phyloP scores from a whole-genome alignment of 768 basidiomycete genomes.

The Trichaptum fuscoviolaceum region DNA sequence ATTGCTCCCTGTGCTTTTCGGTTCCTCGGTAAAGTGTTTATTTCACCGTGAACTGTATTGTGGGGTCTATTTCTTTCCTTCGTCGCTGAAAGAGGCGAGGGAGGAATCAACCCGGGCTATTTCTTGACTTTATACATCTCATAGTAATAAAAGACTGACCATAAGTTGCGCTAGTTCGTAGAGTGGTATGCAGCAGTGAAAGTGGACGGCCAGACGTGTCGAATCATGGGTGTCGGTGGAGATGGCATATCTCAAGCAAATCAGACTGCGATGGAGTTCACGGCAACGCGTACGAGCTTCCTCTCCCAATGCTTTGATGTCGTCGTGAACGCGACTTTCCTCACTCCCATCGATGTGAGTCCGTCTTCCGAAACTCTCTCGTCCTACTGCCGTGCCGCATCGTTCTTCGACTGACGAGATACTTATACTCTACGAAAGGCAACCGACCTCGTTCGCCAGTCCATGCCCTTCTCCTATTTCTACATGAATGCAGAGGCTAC shows the following conservation, averaged over 20 bases:
- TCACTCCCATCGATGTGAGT: slow-evolving; percentile 13
- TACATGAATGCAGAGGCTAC: slow-evolving; percentile 17
- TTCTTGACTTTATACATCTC: no score
- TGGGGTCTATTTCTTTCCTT: no score
- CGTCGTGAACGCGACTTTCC: slow-evolving; percentile 13
- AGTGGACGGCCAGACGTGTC: slow-evolving; percentile 16
- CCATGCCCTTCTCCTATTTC: slow-evolving; percentile 29
- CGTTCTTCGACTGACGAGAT: no score
- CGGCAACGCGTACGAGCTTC: slow-evolving; percentile 15
- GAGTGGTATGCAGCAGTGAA: slow-evolving; percentile 16
- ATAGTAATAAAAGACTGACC: not conserved
- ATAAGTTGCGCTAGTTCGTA: slow-evolving; percentile 6
- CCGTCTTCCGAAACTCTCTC: not conserved
- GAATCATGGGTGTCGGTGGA: slow-evolving; percentile 13
- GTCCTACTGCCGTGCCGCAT: no score
- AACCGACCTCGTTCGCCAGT: slow-evolving; percentile 21
- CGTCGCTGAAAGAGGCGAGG: no score
- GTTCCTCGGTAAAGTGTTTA: no score
- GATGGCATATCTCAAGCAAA: slow-evolving; percentile 6
- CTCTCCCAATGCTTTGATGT: slow-evolving; percentile 12
- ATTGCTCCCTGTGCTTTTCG: no score
- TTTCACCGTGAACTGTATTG: no score
- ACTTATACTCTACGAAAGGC: not conserved
- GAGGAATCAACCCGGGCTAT: no score
- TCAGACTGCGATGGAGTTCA: slow-evolving; percentile 14